Base-by-base conservation (phyloP, 2,329 filamentous ascomycete species). In the Penicillium crustosum region DNA sequence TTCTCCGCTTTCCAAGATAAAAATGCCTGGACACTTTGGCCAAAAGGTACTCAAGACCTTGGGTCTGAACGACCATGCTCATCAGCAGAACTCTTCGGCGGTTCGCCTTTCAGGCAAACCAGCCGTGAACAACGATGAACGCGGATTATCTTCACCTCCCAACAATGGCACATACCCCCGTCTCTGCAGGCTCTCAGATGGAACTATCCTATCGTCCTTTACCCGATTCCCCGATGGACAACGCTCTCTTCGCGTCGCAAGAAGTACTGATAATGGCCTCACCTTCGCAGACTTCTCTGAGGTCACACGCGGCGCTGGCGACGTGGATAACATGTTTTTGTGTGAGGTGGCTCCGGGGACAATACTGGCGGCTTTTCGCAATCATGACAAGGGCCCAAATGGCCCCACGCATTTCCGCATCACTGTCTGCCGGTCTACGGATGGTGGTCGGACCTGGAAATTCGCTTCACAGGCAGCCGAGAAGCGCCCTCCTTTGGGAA, bases 301-400 rank as follows among this genome's bases (percentile, higher is more conserved):
- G 61, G 76, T 82, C 39, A 70, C 75, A 0, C 78, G 79, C 2
- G 76, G 75, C 4, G 55, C 52, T 0, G 76, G 77, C 17, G 79
- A 82, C 61, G 70, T 78, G 52, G 80, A 81, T 66, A 82, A 82
- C 64, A 71, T 76, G 35, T 81, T 77, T 59, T 62, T 82, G 15
- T 69, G 80, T 12, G 78, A 81, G 57, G 71, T 76, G 2, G 65
- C 68, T 0, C 68, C 72, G 0, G 61, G 60, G 0, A 67, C 69
- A 1, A 68, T 81, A 2, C 71, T 82, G 0, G 80, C 75, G 0
- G 79, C 80, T 0, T 82, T 82, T 66, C 77, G 80, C 6, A 82
- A 82, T 66, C 79, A 81, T 56, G 74, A 77, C 41, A 65, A 73
- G 4, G 76, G 72, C 2, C 70, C 71, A 0, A 44, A 67, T 21